Evolutionary conservation across 164 flowering plant genomes (phyloP), one percentile per base, ranked within the genome.

Genomic region (Vitis cinerea): DNA sequence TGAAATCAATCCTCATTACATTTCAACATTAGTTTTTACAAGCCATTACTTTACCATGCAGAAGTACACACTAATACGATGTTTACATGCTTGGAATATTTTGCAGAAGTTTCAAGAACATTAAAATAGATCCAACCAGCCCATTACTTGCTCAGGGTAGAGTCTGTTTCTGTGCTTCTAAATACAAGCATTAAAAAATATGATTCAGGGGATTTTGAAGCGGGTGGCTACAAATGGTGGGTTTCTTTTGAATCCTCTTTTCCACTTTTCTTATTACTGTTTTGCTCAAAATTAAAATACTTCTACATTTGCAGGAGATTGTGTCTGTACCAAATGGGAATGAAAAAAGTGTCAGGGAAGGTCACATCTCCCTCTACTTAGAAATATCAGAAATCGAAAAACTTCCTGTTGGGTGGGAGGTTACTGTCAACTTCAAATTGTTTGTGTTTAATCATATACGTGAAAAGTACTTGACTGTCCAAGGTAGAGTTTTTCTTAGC

Each of bases 221-320:
- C 44, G 23, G 71, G 55, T 7, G 75, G 70, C 8, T 59, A 61
- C 60, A 66, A 66, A 44, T 72, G 75, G 75, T 72, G 19, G 8
- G 37, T 56, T 15, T 16, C 15, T 17, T 54, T 7, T 27, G 5
- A 23, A 23, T 23, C 23, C 23, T 23, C 23, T 23, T 23, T 23
- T 23, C 23, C 23, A 1, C 1, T 23, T 23, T 23, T 23, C 0
- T 23, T 23, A 1, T 23, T 19, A 19, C 23, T 23, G 23, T 0
- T 23, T 23, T 23, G 23, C 23, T 23, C 23, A 0, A 1, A 23
- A 23, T 23, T 23, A 1, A 23, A 23, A 1, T 23, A 23, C 23
- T 23, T 37, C 4, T n/a, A 5, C 15, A 54, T 9, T 44, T 44
- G 15, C 44, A 69, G 71, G 71, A 68, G 58, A 60, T 51, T 68